Conservation (phyloP, 768 basidiomycete species). For the Kwoniella sp. region DNA sequence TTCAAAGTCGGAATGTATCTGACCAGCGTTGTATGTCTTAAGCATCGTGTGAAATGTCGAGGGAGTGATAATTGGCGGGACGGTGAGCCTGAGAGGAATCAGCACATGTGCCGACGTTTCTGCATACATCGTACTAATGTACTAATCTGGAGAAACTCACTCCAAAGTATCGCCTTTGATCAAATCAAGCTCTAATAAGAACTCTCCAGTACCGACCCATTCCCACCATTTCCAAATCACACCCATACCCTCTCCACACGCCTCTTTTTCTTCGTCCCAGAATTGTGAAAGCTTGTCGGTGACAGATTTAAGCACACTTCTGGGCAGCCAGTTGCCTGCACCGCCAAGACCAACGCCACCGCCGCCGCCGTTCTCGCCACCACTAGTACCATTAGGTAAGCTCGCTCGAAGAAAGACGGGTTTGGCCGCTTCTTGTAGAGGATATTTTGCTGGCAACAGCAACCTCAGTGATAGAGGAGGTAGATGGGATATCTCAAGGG, state of each 20-base stretch:
- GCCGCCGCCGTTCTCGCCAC: not conserved
- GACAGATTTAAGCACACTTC: constrained; percentile 10
- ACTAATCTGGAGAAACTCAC: no score
- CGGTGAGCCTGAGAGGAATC: constrained; percentile 23
- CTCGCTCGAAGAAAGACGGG: constrained; percentile 23
- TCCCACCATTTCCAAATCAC: constrained; percentile 53
- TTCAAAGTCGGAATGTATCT: constrained; percentile 60
- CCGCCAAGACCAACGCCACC: no score
- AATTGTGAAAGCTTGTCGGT: constrained; percentile 25
- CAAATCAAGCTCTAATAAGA: constrained; percentile 34
- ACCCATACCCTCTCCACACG: constrained; percentile 32
- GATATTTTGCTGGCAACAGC: constrained; percentile 36
- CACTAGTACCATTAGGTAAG: constrained; percentile 12
- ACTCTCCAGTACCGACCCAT: constrained; percentile 48
- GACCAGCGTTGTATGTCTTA: constrained; percentile 39
- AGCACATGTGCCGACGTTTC: no score
- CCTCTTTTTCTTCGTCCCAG: constrained; percentile 41
- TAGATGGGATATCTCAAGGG: constrained; percentile 36
- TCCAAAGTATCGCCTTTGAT: constrained; percentile 24
- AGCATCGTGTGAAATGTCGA: constrained; percentile 39
- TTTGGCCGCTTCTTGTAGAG: constrained; percentile 21
- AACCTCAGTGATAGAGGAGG: constrained; percentile 32
- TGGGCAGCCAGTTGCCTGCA: constrained; percentile 31
- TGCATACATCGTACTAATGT: no score
- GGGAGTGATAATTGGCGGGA: constrained; percentile 30